Conservation (phyloP, 1,139 yeast genomes). For the Arxiozyma heterogenica region DNA sequence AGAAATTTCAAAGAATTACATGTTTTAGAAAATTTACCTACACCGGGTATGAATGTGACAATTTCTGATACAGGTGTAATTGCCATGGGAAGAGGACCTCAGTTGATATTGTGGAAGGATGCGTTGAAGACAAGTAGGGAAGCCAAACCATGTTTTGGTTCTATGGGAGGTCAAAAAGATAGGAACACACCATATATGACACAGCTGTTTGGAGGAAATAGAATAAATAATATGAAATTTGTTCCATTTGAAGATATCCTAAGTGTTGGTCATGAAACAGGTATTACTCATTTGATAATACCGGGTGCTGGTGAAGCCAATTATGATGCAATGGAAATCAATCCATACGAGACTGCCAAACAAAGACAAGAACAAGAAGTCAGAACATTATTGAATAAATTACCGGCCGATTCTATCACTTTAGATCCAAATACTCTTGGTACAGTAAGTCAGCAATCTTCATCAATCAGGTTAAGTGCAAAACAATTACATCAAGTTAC, state of each 20-base stretch:
- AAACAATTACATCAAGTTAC: conserved; percentile 45
- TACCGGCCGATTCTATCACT: conserved; percentile 86
- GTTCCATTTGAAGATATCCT: conserved; percentile 95
- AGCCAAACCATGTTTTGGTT: conserved; percentile 34
- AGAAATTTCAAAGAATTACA: conserved; percentile 73
- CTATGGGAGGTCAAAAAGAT: conserved; percentile 27
- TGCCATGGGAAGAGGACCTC: conserved; percentile 91
- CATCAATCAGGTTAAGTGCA: conserved; percentile 53
- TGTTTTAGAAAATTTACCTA: conserved; percentile 54
- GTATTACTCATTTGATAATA: conserved; percentile 70
- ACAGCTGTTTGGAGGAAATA: conserved; percentile 73
- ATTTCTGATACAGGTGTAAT: conserved; percentile 84
- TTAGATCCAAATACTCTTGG: conserved; percentile 88
- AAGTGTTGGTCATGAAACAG: conserved; percentile 76
- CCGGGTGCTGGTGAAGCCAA: conserved; percentile 99
- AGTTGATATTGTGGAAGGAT: conserved; percentile 83
- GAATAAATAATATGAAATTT: conserved; percentile 55
- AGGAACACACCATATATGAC: conserved; percentile 79
- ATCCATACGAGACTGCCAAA: conserved; percentile 85
- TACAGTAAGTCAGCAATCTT: conserved; percentile 64
- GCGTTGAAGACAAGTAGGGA: conserved; percentile 40
- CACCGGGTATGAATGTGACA: conserved; percentile 73
- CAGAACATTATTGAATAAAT: conserved; percentile 71
- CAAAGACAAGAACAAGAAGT: conserved; percentile 95
- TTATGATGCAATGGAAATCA: conserved; percentile 85